Conservation (phyloP, 352 stramenopile genomes). For the Chrysophaeum taylorii region DNA sequence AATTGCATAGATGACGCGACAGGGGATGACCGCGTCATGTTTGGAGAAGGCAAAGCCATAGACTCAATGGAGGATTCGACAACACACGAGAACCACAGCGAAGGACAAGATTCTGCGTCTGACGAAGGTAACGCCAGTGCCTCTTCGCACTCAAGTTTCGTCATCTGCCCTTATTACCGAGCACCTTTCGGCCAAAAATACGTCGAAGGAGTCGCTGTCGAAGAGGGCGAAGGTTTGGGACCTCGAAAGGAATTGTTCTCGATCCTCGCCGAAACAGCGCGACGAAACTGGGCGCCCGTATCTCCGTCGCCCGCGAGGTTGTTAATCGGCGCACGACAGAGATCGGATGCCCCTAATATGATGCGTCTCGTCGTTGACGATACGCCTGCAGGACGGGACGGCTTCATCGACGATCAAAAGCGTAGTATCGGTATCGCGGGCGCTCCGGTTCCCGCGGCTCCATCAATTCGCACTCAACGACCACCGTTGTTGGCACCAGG, state of each 20-base stretch:
- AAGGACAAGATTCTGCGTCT: neutral
- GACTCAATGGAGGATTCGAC: neutral
- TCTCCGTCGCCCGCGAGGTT: neutral
- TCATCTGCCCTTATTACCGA: conserved; percentile 27
- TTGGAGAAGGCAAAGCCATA: neutral
- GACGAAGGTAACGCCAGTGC: neutral
- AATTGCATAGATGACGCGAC: no score
- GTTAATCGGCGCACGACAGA: neutral
- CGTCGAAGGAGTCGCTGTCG: conserved; percentile 27
- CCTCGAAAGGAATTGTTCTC: conserved; percentile 38
- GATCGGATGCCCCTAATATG: neutral
- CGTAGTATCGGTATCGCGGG: no score
- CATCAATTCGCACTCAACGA: no score
- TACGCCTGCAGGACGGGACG: no score
- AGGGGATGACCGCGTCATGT: neutral
- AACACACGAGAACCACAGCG: neutral
- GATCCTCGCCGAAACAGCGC: conserved; percentile 22
- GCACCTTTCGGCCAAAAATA: conserved; percentile 30
- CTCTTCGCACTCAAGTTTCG: neutral
- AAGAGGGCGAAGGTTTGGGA: conserved; percentile 39
- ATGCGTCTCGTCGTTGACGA: neutral
- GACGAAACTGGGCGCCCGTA: conserved; percentile 1
- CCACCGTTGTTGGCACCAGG: no score
- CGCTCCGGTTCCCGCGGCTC: no score
- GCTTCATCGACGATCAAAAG: no score